A percentile compares a stretch with the other conserved stretches of the same genome.
Conservation (phyloP, 2,329 filamentous ascomycete species). For the Alternaria sp. region DNA sequence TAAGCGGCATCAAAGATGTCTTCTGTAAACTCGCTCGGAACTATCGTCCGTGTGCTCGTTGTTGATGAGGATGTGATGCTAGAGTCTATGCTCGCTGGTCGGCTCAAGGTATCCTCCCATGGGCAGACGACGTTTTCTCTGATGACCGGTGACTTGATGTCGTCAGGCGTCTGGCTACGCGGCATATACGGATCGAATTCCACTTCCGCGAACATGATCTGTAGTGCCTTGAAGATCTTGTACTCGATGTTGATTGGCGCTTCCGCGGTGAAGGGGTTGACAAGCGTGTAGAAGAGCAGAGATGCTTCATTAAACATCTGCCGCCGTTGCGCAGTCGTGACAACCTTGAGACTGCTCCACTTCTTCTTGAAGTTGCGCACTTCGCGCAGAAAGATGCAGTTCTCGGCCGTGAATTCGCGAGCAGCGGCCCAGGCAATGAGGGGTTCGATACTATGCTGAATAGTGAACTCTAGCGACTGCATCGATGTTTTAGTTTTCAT, state of each 20-base stretch:
- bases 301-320: conserved; percentile 52
- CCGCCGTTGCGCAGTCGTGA: conserved; percentile 45
- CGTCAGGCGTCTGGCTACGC: conserved; percentile 34
- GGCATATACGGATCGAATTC: conserved; percentile 51
- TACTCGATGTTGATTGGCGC: conserved; percentile 52
- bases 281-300: conserved; percentile 51
- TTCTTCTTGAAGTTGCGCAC: conserved; percentile 51
- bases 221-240: conserved; percentile 50
- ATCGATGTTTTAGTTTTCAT: conserved; percentile 49
- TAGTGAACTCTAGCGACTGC: conserved; percentile 49
- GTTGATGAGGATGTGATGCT: conserved; percentile 35
- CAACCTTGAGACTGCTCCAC: conserved; percentile 37
- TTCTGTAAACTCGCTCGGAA: conserved; percentile 49
- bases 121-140: conserved; percentile 51
- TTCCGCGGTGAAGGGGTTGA: conserved; percentile 51
- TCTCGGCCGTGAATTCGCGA: conserved; percentile 51
- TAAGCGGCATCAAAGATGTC: conserved; percentile 48
- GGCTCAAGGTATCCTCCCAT: conserved; percentile 48
- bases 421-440: conserved; percentile 50
- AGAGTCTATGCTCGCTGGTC: conserved; percentile 46
- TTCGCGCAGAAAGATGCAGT: conserved; percentile 52
- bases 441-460: conserved; percentile 47
- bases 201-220: conserved; percentile 42
- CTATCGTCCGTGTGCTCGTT: conserved; percentile 37
- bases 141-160: conserved; percentile 32